These are phyloP conservation scores for Wickerhamiella azyma DNA, from an alignment of 805 yeast genomes.

Conservation along the genomic window DNA sequence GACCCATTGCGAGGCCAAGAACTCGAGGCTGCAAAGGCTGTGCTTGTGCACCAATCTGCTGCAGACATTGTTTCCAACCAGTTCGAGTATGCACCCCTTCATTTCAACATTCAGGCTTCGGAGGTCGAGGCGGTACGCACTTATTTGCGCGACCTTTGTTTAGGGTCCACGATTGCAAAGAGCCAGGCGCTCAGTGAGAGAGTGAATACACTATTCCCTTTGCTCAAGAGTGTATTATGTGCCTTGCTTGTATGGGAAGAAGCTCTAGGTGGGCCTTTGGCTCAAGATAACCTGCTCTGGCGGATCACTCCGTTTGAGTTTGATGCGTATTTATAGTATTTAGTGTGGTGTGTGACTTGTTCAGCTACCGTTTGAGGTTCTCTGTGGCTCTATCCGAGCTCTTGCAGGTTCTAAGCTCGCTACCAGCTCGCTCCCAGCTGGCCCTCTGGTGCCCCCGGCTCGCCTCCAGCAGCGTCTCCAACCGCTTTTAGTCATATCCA, in stretches of 20 bases:
- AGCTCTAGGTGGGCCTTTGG: constrained; percentile 1
- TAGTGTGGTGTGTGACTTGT: too few species aligned
- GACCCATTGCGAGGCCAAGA: neutral
- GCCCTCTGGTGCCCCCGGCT: too few species aligned
- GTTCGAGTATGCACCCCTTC: neutral
- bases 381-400: too few species aligned
- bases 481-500: too few species aligned
- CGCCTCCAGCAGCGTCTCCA: too few species aligned
- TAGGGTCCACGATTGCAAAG: neutral
- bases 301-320: neutral
- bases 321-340: neutral
- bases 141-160: neutral
- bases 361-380: too few species aligned
- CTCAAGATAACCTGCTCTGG: constrained; percentile 1
- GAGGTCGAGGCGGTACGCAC: neutral
- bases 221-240: constrained; percentile 1
- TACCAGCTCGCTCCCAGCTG: too few species aligned
- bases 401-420: too few species aligned
- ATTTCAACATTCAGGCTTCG: neutral
- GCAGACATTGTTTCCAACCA: neutral
- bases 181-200: neutral
- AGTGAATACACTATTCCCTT: neutral
- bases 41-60: neutral
- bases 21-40: neutral
- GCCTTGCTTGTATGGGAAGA: constrained; percentile 3